These are phyloP conservation scores for Penicillium subrubescens DNA, from an alignment of 495 filamentous ascomycete species.

Conservation along the genomic window DNA sequence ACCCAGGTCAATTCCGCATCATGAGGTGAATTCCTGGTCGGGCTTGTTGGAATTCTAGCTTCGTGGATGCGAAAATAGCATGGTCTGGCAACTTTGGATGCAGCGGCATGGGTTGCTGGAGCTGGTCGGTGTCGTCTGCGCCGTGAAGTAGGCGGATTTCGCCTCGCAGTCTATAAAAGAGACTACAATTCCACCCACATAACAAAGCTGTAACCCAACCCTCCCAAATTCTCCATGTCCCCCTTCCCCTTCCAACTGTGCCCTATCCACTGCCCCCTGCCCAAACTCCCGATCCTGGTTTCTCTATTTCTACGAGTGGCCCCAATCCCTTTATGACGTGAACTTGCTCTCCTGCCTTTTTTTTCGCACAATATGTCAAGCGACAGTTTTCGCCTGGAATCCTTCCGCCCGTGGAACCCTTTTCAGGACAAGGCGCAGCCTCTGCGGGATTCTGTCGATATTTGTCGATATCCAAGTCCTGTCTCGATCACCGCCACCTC, in stretches of 20 bases:
- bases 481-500: constrained; percentile 17
- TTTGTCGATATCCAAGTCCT: constrained; percentile 24
- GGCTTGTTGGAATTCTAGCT: too few species aligned
- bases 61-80: too few species aligned
- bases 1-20: too few species aligned
- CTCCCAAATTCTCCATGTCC: not conserved
- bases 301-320: not conserved
- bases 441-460: constrained; percentile 6
- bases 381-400: constrained; percentile 16
- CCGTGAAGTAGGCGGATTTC: not conserved
- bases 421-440: constrained; percentile 13
- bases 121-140: too few species aligned
- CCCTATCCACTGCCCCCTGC: not conserved
- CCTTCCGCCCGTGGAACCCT: constrained; percentile 22
- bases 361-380: constrained; percentile 11
- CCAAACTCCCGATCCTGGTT: not conserved
- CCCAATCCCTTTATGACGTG: not conserved
- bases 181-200: not conserved
- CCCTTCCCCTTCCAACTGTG: not conserved
- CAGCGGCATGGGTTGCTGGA: too few species aligned
- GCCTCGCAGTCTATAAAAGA: constrained; percentile 14
- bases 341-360: not conserved
- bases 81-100: too few species aligned
- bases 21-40: too few species aligned
- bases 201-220: not conserved